Evolutionary conservation across 1,284 basidiomycete species (phyloP), one percentile per base, ranked within the genome.

Genomic region (Gastroboletus turbinatus): DNA sequence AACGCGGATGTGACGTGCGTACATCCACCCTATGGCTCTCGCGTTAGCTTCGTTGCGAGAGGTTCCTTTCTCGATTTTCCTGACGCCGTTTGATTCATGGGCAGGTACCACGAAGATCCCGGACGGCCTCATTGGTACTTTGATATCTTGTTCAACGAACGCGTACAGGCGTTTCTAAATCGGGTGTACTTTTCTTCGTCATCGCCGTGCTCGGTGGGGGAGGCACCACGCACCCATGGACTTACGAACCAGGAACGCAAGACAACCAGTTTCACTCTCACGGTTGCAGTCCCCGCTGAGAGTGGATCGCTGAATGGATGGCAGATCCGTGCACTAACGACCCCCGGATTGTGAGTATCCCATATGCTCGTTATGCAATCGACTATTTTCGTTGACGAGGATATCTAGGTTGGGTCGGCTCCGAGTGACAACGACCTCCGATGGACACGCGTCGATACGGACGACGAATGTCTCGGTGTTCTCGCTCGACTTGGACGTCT

Each of bases 91-190:
- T 38, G 7, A 10, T 27, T 30, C 9, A 35, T 33, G 44, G 5
- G 6, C 50, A 89, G 86, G n/a, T 82, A 81, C 57, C 73, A 75
- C n/a, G 90, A 92, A 72, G 85, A 88, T 52, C 71, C 77, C 1
- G 81, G 80, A 2, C 65, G 81, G 59, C 77, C 76, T 0, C 91
- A 93, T 66, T 93, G 88, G 85, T 94, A 88, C 66, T 70, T 79
- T 4, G 69, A 75, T 4, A 72, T 90, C 9, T 77, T 93, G 52
- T 71, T 75, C 39, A 87, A 84, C 58, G 69, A 78, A 4, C 70
- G 72, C 32, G 84, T 89, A 4, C 74, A 81, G 53, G 59, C 63
- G 0, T 91, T 91, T 67, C 60, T 92, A 32, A 73, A 80, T 39
- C 57, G 63, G 0, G 60, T 76, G 5, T 66, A 72, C 47, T 63